Base-by-base conservation (phyloP, 1,284 basidiomycete species). In the Chondrostereum purpureum region DNA sequence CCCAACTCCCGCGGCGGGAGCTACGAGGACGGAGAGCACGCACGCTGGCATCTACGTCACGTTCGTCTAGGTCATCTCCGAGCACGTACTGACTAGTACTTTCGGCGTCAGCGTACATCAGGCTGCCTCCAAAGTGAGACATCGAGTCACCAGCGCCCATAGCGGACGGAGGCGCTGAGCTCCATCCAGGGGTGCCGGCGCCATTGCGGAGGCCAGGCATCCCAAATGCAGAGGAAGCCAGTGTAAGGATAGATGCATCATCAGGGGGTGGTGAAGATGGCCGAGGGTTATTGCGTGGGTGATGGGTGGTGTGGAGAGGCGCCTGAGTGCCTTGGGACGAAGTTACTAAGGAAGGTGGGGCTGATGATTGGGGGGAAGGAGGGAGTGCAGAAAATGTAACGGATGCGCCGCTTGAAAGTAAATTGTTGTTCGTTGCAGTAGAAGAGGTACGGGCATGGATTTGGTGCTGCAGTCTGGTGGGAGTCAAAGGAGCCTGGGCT, bases 261-360 rank as follows among this genome's bases (percentile, higher is more conserved):
- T 95, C 92, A 18, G 82, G 71, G 0, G 94, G 94, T 8, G 90
- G 85, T 1, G 88, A 90, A 4, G 85, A 84, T 12, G 95, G 95
- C 16, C 88, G 80, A 2, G 94, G 94, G 61, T 98, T 98, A 65
- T 97, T 92, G 43, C 90, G 79, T 2, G 94, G 95, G 65, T 98
- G 93, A 50, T 92, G 92, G 5, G 81, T 70, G 0, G 92, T 91
- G 61, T 94, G 91, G 34, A 87, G 75, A 0, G 95, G 95, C 5
- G 89, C 89, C 59, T 91, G 88, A 21, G 83, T 66, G 13, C n/a
- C n/a, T n/a, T 71, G 55, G 11, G 18, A 31, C 13, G 20, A 22
- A 11, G 39, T 24, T 22, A 41, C 21, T 41, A 40, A 42, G 12
- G 16, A 18, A 0, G 40, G 18, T 18, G 24, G 34, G 22, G 18